Percentiles rank a stretch among this genome's conserved stretches.
These are phyloP conservation scores for Curvularia spicifera DNA, from an alignment of 2,329 filamentous ascomycete species.

Conservation along the genomic window DNA sequence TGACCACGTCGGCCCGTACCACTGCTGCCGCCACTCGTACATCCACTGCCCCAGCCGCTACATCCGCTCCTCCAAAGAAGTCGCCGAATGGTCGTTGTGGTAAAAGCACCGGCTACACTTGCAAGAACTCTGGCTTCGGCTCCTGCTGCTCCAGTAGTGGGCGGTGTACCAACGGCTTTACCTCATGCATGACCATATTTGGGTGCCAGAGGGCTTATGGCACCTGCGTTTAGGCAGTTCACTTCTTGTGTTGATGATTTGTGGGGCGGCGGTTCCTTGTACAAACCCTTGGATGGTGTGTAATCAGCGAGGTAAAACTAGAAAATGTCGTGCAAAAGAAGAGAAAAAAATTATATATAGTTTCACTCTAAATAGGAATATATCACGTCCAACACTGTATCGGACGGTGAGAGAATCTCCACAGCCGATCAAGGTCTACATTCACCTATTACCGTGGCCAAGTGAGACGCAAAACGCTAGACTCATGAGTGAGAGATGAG, in stretches of 20 bases:
- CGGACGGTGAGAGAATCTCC: background rate
- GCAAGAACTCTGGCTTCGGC: conserved; percentile 5
- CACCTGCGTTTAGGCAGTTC: background rate
- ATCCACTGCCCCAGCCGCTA: conserved; percentile 1
- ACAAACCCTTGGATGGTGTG: background rate
- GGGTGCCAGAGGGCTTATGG: conserved; percentile 11
- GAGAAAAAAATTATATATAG: background rate
- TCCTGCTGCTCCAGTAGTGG: conserved; percentile 6
- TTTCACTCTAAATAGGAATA: background rate
- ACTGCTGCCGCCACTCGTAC: conserved; percentile 7
- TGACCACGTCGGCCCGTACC: conserved; percentile 3
- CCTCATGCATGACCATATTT: conserved; percentile 5
- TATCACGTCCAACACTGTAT: too few relatives aligned
- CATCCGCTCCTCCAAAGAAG: background rate
- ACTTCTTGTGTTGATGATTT: background rate
- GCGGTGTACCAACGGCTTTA: background rate
- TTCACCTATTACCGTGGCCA: background rate
- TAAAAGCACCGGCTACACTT: conserved; percentile 6
- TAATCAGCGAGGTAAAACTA: background rate
- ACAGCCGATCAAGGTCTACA: background rate
- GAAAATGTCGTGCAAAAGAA: background rate
- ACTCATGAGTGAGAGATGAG: background rate
- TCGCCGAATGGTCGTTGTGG: conserved; percentile 8
- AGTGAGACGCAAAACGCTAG: background rate
- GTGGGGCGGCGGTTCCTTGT: background rate